Conservation (phyloP, 257 asterid genomes). For the Solanum lycopersicoides region DNA sequence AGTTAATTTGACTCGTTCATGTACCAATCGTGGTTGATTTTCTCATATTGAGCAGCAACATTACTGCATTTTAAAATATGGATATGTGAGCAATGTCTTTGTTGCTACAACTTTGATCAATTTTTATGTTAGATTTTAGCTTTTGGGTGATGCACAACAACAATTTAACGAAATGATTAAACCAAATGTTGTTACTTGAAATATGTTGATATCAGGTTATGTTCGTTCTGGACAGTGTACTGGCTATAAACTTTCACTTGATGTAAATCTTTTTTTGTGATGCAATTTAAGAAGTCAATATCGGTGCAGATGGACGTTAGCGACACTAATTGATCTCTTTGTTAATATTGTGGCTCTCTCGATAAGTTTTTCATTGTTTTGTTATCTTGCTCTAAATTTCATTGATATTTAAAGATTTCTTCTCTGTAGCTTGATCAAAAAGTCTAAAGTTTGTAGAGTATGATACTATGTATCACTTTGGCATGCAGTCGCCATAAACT, state of each 20-base stretch:
- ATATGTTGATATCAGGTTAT: background rate
- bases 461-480: background rate
- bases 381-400: background rate
- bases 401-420: background rate
- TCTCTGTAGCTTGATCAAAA: background rate
- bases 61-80: too few relatives aligned
- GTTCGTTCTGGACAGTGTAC: too few relatives aligned
- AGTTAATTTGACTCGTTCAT: too few relatives aligned
- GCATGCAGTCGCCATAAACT: background rate
- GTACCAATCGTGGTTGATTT: too few relatives aligned
- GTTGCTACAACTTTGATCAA: too few relatives aligned
- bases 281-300: background rate
- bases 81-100: too few relatives aligned
- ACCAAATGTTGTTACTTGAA: too few relatives aligned
- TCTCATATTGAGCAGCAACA: too few relatives aligned
- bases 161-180: too few relatives aligned
- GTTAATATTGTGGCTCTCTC: slow-evolving; percentile 36
- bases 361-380: slow-evolving; percentile 23
- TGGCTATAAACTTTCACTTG: too few relatives aligned
- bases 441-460: background rate
- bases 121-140: too few relatives aligned
- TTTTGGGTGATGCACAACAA: too few relatives aligned
- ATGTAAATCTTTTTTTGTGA: background rate
- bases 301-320: slow-evolving; percentile 62
- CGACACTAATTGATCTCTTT: slow-evolving; percentile 57